These are phyloP conservation scores for Eutrema heterophyllum DNA, from an alignment of 345 rosid genomes.

Conservation along the genomic window DNA sequence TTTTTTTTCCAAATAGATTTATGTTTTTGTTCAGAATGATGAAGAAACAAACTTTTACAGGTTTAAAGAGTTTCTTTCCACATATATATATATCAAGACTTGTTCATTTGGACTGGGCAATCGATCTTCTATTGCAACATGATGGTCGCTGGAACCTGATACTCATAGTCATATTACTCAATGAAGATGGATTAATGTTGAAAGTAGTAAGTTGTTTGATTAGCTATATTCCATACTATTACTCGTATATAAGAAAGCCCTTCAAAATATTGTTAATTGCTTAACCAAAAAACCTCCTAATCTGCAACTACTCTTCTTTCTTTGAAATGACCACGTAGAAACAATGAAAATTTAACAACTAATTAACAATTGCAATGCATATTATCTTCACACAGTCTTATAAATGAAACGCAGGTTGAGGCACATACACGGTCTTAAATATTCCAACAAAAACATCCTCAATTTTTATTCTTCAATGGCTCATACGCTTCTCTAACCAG, in stretches of 20 bases:
- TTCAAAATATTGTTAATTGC: too few relatives aligned
- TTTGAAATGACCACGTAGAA: not conserved
- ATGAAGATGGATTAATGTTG: not conserved
- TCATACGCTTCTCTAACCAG: not conserved
- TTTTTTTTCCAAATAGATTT: not conserved
- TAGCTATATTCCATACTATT: not conserved
- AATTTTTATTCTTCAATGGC: not conserved
- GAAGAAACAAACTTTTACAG: slow-evolving; percentile 7
- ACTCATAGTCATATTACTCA: not conserved
- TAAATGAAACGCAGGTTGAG: not conserved
- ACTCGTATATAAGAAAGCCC: not conserved
- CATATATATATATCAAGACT: too few relatives aligned
- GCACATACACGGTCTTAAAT: not conserved
- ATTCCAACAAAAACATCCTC: not conserved
- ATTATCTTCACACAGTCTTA: too few relatives aligned
- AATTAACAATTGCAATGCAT: not conserved
- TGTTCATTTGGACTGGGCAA: not conserved
- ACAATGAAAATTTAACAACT: not conserved
- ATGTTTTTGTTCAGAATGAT: slow-evolving; percentile 8
- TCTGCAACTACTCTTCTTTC: not conserved
- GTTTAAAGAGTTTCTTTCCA: not conserved
- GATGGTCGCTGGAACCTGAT: not conserved
- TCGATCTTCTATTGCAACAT: not conserved
- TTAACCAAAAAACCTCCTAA: not conserved
- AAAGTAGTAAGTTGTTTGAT: not conserved